These are phyloP conservation scores for Diutina sp. DNA, from an alignment of 1,139 yeast species.

Conservation along the genomic window DNA sequence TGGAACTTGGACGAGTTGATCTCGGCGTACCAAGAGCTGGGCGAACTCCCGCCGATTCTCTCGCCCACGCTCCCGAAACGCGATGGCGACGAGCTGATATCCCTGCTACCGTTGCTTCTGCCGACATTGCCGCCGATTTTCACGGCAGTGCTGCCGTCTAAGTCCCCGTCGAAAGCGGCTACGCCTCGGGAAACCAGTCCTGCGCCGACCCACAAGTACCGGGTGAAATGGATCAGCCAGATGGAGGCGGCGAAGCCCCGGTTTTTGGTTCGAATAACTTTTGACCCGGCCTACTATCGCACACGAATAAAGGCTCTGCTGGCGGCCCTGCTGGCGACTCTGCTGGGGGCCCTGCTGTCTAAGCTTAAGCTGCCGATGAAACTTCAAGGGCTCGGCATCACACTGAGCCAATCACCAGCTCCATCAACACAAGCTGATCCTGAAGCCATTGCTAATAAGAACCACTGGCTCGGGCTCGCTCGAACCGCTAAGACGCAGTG, in stretches of 20 bases:
- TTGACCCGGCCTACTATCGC: slow-evolving; percentile 8
- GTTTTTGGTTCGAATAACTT: slow-evolving; percentile 18
- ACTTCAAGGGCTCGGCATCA: background rate
- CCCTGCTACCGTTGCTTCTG: slow-evolving; percentile 20
- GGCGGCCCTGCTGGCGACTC: background rate
- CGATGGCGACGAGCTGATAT: slow-evolving; percentile 5
- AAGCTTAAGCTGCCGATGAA: background rate
- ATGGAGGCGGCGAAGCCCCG: slow-evolving; percentile 14
- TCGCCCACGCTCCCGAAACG: slow-evolving; percentile 27
- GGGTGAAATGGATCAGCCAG: slow-evolving; percentile 23
- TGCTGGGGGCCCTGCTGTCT: background rate
- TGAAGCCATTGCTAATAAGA: background rate
- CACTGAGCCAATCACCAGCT: background rate
- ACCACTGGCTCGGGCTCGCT: background rate
- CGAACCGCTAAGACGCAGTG: background rate
- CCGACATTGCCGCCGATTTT: slow-evolving; percentile 25
- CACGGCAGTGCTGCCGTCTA: slow-evolving; percentile 4
- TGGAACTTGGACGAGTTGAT: slow-evolving; percentile 34
- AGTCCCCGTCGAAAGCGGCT: slow-evolving; percentile 3
- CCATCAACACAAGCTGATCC: no score
- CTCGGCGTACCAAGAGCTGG: slow-evolving; percentile 20
- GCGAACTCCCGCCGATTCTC: slow-evolving; percentile 24
- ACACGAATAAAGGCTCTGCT: background rate
- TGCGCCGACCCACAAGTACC: background rate
- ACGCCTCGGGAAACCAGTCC: slow-evolving; percentile 3